Base-by-base conservation (phyloP, 2,329 filamentous ascomycete species). In the Aureobasidium sp. region DNA sequence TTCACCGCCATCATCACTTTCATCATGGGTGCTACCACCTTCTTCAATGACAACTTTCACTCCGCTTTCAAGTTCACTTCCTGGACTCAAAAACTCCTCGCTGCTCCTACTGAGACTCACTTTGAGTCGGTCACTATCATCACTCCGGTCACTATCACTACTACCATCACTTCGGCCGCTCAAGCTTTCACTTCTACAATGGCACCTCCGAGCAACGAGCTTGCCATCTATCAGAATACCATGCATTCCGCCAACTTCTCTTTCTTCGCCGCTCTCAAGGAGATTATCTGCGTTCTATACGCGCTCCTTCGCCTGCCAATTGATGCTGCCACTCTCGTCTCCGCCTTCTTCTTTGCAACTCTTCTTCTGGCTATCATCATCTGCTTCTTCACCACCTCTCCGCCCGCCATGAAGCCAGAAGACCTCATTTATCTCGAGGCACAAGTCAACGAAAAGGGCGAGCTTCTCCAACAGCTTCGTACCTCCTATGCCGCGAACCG, bases 171-270 rank as follows among this genome's bases (percentile, higher is more conserved):
- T 42, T 82, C 85, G 23, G 92, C 89, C 0, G 90, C 89, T 1
- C 86, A 97, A 65, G 78, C 93, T 46, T 89, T 91, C 0, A 91
- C 89, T 1, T 86, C 97, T 65, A 78, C 93, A 46, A 89, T 91
- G 2, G 84, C 97, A 53, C 75, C 39, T 36, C 53, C 53, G 10
- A n/a, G 37, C 39, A 44, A 34, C n/a, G 41, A 32, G 5, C 53
- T 57, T n/a, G 27, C 27, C n/a, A 34, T 57, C 26, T 15, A 46
- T 29, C 20, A 12, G 3, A 20, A 7, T 20, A 17, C 55, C n/a
- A 12, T 37, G 34, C 29, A 20, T 6, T 9, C 55, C n/a, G 4
- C 2, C n/a, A 23, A 17, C 42, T 34, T 47, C 37, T 13, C 17
- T 44, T 26, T 13, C 20, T 47, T 37, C 39, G 34, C 34, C 3